Evolutionary conservation across 177 flowering plant species (phyloP).

Genomic region (Vitis hybrid): DNA sequence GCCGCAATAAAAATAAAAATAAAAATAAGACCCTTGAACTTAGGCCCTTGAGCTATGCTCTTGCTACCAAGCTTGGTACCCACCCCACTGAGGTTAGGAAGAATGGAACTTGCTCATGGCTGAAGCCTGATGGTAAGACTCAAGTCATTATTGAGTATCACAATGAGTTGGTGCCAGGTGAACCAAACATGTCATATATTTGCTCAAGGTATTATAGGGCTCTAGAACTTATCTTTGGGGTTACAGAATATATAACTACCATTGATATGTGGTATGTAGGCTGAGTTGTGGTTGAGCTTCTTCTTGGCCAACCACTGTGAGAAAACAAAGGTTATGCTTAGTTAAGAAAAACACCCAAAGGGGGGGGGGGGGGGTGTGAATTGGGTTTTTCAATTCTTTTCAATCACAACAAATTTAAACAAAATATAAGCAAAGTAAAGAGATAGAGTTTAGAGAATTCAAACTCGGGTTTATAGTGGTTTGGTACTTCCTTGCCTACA

Average conservation of each 20-base stretch:
- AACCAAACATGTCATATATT: conserved; percentile 81
- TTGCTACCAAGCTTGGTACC: conserved; percentile 92
- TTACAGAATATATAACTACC: conserved; percentile 87
- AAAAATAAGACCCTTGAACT: conserved; percentile 49
- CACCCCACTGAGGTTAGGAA: conserved; percentile 80
- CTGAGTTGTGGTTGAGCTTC: conserved; percentile 94
- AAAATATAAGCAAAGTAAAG: too few species aligned
- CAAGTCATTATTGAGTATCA: conserved; percentile 84
- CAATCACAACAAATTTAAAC: too few species aligned
- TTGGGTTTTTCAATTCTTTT: too few species aligned
- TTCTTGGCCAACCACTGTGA: conserved; percentile 54
- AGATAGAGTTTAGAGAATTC: too few species aligned
- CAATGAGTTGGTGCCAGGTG: conserved; percentile 68
- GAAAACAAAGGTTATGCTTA: too few species aligned
- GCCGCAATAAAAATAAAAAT: too few species aligned
- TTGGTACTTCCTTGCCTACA: too few species aligned
- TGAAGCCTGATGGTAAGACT: conserved; percentile 91
- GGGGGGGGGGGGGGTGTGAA: too few species aligned
- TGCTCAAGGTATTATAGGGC: conserved; percentile 91
- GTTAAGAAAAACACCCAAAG: too few species aligned
- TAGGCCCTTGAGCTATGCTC: conserved; percentile 85
- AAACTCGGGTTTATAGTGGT: too few species aligned
- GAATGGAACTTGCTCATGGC: conserved; percentile 81
- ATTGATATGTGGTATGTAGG: conserved; percentile 99
- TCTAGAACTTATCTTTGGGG: conserved; percentile 97